Evolutionary conservation across 1,139 yeast genomes (phyloP), one percentile per base, ranked within the genome.

Genomic region (Keqinozyma sinolaborantium): DNA sequence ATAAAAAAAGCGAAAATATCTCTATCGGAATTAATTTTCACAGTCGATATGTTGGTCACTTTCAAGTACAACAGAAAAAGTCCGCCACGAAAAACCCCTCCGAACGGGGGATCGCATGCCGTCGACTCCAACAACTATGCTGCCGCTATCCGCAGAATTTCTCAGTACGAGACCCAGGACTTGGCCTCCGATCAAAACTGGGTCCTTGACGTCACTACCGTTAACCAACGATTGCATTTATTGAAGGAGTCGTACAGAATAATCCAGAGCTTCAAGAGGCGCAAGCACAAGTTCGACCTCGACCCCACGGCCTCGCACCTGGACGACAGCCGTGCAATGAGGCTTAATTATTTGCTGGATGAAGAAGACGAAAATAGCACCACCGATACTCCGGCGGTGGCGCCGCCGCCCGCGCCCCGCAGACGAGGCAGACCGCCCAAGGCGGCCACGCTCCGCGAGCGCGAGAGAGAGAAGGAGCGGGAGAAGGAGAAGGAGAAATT

Each of bases 191-290:
- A 49, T 16, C 30, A 42, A 14, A 45, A 46, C 18, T 64, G 69
- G 68, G 34, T 49, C 24, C 41, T 45, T 18, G 51, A 52, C 35
- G 40, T 56, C 4, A 45, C 49, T 28, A 45, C 44, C 23, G 54
- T 64, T 5, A 47, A 57, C 28, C 58, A 56, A 30, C 39, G 63
- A 30, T 42, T 64, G 15, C 54, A 51, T 35, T 47, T 60, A 16
- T 44, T 64, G 26, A 52, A 55, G 32, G 68, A 63, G 30, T 47
- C 55, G 1, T 60, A 57, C 36, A 50, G 47, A 29, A 38, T 61
- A 2, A 48, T 61, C 8, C 60, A 51, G 29, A 28, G 41, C 9
- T 38, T 55, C 28, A 54, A 58, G 33, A 51, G 45, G 34, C 38
- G 41, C 27, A 50, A 44, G 27, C 26, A 35, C 3, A 40, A 36